These are phyloP conservation scores for Blastocystis sp. DNA, from an alignment of 352 stramenopile genomes.

Conservation along the genomic window DNA sequence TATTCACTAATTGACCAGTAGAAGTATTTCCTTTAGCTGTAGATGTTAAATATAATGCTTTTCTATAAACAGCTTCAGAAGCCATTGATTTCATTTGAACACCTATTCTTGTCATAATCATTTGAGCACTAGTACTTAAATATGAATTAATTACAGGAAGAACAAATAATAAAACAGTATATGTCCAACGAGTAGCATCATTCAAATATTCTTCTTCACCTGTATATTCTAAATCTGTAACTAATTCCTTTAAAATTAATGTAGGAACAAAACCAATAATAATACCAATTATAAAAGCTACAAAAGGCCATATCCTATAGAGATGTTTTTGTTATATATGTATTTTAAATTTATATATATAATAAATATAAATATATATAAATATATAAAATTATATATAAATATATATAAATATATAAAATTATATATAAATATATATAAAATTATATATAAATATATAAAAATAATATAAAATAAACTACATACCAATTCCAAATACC, in stretches of 20 bases:
- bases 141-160: slow-evolving; percentile 4
- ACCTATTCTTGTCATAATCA: slow-evolving; percentile 30
- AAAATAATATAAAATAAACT: no score
- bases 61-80: slow-evolving; percentile 47
- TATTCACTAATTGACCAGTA: slow-evolving; percentile 40
- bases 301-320: no score
- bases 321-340: no score
- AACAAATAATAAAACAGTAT: background rate
- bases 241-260: slow-evolving; percentile 1
- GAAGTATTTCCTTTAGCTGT: slow-evolving; percentile 39
- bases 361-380: no score
- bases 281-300: no score
- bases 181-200: slow-evolving; percentile 1
- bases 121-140: background rate
- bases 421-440: no score
- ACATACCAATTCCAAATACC: no score
- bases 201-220: background rate
- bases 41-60: slow-evolving; percentile 45
- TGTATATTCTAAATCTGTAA: slow-evolving; percentile 12
- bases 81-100: slow-evolving; percentile 9
- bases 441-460: no score
- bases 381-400: no score
- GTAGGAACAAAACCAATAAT: slow-evolving; percentile 20
- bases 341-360: no score
- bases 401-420: no score